A percentile compares a stretch with the other conserved stretches of the same genome.
phyloP scores from a whole-genome alignment of 352 stramenopile genomes.

The Pythium sukuiense region DNA sequence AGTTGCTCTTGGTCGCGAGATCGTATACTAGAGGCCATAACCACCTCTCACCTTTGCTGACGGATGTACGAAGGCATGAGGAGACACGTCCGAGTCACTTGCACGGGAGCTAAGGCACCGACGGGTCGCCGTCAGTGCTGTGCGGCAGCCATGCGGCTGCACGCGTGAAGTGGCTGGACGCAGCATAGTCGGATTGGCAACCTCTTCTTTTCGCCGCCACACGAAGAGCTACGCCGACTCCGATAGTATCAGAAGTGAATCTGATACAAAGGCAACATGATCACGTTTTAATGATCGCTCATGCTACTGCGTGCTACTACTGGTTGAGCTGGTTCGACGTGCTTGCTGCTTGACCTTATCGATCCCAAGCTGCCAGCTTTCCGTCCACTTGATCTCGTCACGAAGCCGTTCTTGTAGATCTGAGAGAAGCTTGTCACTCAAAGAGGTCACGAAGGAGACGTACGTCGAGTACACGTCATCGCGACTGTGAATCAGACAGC shows the following conservation, averaged over 20 bases:
- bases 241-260: not conserved
- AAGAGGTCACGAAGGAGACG: slow-evolving; percentile 25
- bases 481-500: slow-evolving; percentile 45
- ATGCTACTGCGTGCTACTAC: not conserved
- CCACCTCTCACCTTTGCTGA: slow-evolving; percentile 18
- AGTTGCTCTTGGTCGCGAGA: not conserved
- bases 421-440: slow-evolving; percentile 24
- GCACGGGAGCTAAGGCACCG: not conserved
- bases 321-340: not conserved
- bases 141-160: not conserved
- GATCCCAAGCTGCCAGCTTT: slow-evolving; percentile 53
- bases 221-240: not conserved
- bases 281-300: not conserved
- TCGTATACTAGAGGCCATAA: not conserved
- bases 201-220: not conserved
- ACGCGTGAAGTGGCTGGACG: not conserved
- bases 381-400: slow-evolving; percentile 57
- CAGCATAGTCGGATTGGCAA: slow-evolving; percentile 1
- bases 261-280: not conserved
- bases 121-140: not conserved
- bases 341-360: slow-evolving; percentile 27
- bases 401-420: slow-evolving; percentile 43
- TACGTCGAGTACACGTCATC: slow-evolving; percentile 47
- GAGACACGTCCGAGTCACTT: not conserved
- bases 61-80: slow-evolving; percentile 25